Evolutionary conservation across 495 filamentous ascomycete species (phyloP).

Genomic region (Ramalina intermedia): DNA sequence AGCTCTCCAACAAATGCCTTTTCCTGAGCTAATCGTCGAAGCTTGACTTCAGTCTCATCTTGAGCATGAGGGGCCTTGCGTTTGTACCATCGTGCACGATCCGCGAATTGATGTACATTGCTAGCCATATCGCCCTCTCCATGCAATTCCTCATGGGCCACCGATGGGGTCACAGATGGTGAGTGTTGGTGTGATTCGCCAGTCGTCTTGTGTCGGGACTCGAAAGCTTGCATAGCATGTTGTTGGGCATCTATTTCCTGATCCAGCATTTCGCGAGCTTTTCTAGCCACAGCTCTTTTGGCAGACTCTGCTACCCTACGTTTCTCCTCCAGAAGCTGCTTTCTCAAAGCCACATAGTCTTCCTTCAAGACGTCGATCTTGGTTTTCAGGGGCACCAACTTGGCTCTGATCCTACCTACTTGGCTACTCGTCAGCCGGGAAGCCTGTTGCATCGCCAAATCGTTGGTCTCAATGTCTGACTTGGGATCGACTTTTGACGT

Average conservation of each 20-base stretch:
- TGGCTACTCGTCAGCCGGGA: constrained; percentile 2
- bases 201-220: constrained; percentile 7
- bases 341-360: constrained; percentile 7
- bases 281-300: constrained; percentile 30
- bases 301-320: constrained; percentile 12
- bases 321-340: constrained; percentile 8
- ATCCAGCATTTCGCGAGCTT: constrained; percentile 14
- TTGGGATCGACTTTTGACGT: background rate
- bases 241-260: constrained; percentile 11
- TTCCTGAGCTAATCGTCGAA: constrained; percentile 16
- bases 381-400: constrained; percentile 12
- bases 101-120: constrained; percentile 19
- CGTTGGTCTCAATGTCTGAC: background rate
- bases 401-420: constrained; percentile 9
- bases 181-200: background rate
- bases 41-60: constrained; percentile 11
- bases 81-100: constrained; percentile 21
- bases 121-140: constrained; percentile 23
- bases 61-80: constrained; percentile 17
- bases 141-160: constrained; percentile 1
- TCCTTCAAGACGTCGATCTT: constrained; percentile 8
- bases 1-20: constrained; percentile 25
- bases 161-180: background rate
- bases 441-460: background rate
- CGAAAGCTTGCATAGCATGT: constrained; percentile 18